Evolutionary conservation across 805 yeast genomes (phyloP), one percentile per base, ranked within the genome.

Genomic region (Candida namnaoensis): DNA sequence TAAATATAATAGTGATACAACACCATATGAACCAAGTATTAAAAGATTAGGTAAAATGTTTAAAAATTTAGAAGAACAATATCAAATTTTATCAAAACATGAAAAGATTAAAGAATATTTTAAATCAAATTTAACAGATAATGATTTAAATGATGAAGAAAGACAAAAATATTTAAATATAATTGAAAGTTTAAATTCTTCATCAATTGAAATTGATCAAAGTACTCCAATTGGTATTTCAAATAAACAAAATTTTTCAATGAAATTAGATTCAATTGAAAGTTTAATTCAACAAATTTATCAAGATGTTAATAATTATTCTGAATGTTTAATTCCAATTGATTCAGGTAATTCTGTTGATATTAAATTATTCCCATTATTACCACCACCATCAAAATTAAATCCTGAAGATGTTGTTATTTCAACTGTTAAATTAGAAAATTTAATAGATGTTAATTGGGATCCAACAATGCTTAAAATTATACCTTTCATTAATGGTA

Each of bases 381-480:
- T 83, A 32, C 82, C 84, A 11, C 96, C 91, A 1, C 78, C 88
- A 3, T 82, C 90, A 0, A 76, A 76, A 38, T 65, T 93, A 23
- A 70, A 79, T 39, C 77, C 95, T 0, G 85, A 70, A 51, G 95
- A 91, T 58, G 99, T 93, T 1, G 99, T 99, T 0, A 76, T 90
- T 5, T 77, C 95, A n/a, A 81, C 91, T 0, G 95, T 93, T 1
- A 78, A 80, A 40, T 64, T 93, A 32, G 72, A 72, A 27, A 65
- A 74, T 34, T 68, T 93, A 46, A 80, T 87, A 36, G 99, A 93
- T 60, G 82, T 85, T 8, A 82, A 85, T 52, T 93, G 99, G 97
- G 99, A 93, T 60, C 97, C 97, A 1, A 91, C 98, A 2, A 83
- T 93, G 93, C 68, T 88, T 37, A 82, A 84, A 50, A 85, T 93